Conservation (phyloP, 805 yeast genomes). For the Nakazawaea peltata region DNA sequence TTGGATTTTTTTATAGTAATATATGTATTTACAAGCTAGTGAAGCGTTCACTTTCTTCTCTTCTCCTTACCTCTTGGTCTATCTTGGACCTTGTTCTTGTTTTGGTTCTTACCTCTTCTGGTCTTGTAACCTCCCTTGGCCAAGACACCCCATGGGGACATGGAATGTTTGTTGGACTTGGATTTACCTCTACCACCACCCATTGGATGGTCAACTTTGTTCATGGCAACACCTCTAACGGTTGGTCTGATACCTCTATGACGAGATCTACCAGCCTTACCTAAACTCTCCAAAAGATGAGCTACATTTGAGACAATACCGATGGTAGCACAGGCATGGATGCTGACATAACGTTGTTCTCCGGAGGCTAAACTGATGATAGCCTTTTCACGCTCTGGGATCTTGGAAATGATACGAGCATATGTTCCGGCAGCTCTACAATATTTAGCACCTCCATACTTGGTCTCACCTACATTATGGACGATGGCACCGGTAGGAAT, state of each 20-base stretch:
- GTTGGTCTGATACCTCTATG: slow-evolving; percentile 90
- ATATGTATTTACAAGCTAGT: background rate
- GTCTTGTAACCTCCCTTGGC: slow-evolving; percentile 93
- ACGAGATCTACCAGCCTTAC: slow-evolving; percentile 95
- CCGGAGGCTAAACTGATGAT: slow-evolving; percentile 82
- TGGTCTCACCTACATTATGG: slow-evolving; percentile 77
- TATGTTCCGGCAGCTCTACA: slow-evolving; percentile 94
- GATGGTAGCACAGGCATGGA: slow-evolving; percentile 87
- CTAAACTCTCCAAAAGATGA: slow-evolving; percentile 81
- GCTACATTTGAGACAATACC: slow-evolving; percentile 92
- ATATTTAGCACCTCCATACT: slow-evolving; percentile 74
- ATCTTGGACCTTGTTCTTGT: slow-evolving; percentile 80
- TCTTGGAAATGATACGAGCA: slow-evolving; percentile 78
- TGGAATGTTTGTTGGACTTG: slow-evolving; percentile 89
- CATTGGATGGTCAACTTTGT: slow-evolving; percentile 94
- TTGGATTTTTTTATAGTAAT: too few relatives aligned
- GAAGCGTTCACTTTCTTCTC: slow-evolving; percentile 8
- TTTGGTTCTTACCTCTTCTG: slow-evolving; percentile 80
- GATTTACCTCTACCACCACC: slow-evolving; percentile 99
- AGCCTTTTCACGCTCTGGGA: slow-evolving; percentile 63
- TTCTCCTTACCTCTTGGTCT: slow-evolving; percentile 71
- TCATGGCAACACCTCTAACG: slow-evolving; percentile 98
- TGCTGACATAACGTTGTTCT: slow-evolving; percentile 82
- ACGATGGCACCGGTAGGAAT: slow-evolving; percentile 91
- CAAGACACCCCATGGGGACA: slow-evolving; percentile 93